Evolutionary conservation across 805 yeast species (phyloP).

Genomic region (Candida lessepsii): DNA sequence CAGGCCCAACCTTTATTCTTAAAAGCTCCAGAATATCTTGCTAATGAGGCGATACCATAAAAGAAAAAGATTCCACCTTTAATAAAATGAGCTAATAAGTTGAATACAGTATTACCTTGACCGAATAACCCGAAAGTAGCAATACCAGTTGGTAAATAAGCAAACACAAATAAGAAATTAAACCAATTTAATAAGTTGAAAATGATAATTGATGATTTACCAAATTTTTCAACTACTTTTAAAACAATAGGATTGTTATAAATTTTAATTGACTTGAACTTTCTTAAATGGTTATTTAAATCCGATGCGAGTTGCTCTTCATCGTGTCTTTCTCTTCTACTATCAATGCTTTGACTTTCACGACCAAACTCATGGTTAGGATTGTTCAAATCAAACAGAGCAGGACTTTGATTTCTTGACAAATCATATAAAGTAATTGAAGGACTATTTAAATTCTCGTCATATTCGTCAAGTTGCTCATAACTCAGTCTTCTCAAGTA

Average conservation of each 20-base stretch:
- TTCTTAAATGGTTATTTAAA: slow-evolving; percentile 8
- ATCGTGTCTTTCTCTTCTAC: not conserved
- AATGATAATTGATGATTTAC: slow-evolving; percentile 21
- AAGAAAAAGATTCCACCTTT: slow-evolving; percentile 88
- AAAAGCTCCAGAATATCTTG: slow-evolving; percentile 85
- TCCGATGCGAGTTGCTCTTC: slow-evolving; percentile 3
- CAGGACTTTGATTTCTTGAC: slow-evolving; percentile 15
- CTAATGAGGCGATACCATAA: slow-evolving; percentile 76
- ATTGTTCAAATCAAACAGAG: slow-evolving; percentile 24
- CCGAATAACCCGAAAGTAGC: slow-evolving; percentile 75
- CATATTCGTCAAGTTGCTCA: slow-evolving; percentile 6
- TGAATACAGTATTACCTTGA: slow-evolving; percentile 64
- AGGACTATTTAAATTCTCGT: slow-evolving; percentile 11
- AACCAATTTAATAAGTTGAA: slow-evolving; percentile 63
- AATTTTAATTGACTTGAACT: not conserved
- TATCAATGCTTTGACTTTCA: slow-evolving; percentile 1
- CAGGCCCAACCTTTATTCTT: slow-evolving; percentile 83
- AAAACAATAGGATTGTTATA: slow-evolving; percentile 16
- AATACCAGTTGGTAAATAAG: slow-evolving; percentile 57
- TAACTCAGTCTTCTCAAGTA: slow-evolving; percentile 14
- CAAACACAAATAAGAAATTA: slow-evolving; percentile 56
- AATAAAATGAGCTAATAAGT: slow-evolving; percentile 89
- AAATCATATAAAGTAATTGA: slow-evolving; percentile 26
- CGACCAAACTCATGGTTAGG: not conserved
- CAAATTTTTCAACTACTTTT: slow-evolving; percentile 20